Evolutionary conservation across 2,329 filamentous ascomycete genomes (phyloP), one percentile per base, ranked within the genome.

Genomic region (Aspergillus sp.): DNA sequence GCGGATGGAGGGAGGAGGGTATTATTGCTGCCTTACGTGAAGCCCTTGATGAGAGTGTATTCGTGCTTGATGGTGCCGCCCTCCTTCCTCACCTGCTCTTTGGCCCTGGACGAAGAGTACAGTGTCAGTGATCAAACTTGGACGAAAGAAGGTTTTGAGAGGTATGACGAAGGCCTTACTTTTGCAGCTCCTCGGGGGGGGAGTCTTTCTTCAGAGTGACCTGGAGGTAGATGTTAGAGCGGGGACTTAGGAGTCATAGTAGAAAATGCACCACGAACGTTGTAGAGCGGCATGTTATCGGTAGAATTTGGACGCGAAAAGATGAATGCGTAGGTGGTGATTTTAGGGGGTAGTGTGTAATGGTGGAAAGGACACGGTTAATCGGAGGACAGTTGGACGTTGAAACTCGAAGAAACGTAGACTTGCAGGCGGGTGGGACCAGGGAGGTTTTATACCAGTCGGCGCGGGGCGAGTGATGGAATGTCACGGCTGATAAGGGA

Each of bases 31-130:
- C 82, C 90, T 68, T 87, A 97, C 94, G 90, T 88, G 81, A 97
- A 97, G 59, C 90, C 93, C 81, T 94, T 96, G 84, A 96, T 92
- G 69, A 96, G 79, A 62, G 80, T 88, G 82, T 91, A 96, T 75
- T 95, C 90, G 69, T 95, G 87, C 57, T 80, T 86, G 79, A 98
- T 95, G 77, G 86, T 87, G 74, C 92, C 94, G 72, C 94, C 94
- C 74, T 94, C 86, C 47, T 89, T 84, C 61, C 75, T 79, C 68
- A 88, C 90, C 60, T 88, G 80, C 75, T 93, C 80, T 87, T 96
- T 96, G 62, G 90, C 89, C 55, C 90, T 92, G 69, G 45, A 55
- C 52, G 49, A 26, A 51, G 50, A 29, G 26, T 16, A 11, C 42
- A 18, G 26, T 67, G 31, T 71, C 52, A 72, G 62, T 24, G 16